Percentiles rank a stretch among this genome's conserved stretches.
phyloP scores from a whole-genome alignment of 306 rosid species.

The Canavalia gladiata region DNA sequence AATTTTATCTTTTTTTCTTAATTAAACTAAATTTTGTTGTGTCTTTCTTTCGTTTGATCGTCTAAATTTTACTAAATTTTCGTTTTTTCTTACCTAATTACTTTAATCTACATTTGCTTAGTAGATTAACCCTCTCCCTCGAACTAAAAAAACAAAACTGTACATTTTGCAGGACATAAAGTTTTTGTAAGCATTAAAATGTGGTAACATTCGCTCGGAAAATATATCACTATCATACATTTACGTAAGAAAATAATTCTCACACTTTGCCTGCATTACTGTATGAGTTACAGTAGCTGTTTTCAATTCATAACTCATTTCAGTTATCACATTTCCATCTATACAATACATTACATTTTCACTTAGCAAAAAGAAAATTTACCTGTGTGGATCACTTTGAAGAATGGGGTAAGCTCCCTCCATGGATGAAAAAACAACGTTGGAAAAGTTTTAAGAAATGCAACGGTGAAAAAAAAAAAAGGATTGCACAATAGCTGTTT shows the following conservation, averaged over 20 bases:
- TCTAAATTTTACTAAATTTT: slow-evolving; percentile 1
- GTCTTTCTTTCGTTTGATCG: neutral
- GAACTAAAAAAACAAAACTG: too few species aligned
- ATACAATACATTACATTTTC: slow-evolving; percentile 33
- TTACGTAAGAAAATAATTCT: neutral
- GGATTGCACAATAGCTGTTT: too few species aligned
- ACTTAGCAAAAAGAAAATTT: slow-evolving; percentile 12
- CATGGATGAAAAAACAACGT: slow-evolving; percentile 16
- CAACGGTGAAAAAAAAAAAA: too few species aligned
- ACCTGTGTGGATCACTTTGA: neutral
- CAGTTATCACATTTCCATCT: slow-evolving; percentile 9
- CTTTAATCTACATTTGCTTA: neutral
- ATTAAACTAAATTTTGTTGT: neutral
- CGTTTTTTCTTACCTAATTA: too few species aligned
- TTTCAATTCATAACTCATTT: neutral
- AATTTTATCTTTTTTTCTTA: neutral
- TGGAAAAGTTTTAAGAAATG: neutral
- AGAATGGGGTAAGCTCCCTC: neutral
- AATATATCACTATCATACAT: neutral
- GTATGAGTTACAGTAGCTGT: neutral
- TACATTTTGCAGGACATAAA: neutral
- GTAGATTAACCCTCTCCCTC: neutral
- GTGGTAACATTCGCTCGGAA: neutral
- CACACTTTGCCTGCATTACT: neutral
- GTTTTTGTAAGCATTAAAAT: neutral